Evolutionary conservation across 257 asterid species (phyloP).

Genomic region (Oldenlandia corymbosa): DNA sequence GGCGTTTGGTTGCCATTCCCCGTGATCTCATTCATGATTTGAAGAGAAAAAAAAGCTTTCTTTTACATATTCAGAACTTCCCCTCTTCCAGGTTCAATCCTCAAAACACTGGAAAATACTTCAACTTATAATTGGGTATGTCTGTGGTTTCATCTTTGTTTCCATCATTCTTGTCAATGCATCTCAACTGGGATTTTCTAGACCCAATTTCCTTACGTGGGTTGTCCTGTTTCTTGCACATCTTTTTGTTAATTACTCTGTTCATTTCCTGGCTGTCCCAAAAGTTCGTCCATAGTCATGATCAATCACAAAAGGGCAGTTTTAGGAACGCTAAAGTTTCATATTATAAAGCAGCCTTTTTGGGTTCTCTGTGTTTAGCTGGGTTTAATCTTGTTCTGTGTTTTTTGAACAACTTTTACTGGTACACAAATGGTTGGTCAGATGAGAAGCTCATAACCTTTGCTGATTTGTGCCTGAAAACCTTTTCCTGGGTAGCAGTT

Average conservation of each 20-base stretch:
- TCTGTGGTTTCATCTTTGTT: slow-evolving; percentile 22
- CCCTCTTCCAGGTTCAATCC: too few relatives aligned
- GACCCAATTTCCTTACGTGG: slow-evolving; percentile 47
- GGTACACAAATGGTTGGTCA: slow-evolving; percentile 62
- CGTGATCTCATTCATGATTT: too few relatives aligned
- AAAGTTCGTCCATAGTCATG: slow-evolving; percentile 17
- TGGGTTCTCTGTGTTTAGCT: slow-evolving; percentile 42
- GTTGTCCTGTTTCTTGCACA: slow-evolving; percentile 47
- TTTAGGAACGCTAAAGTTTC: slow-evolving; percentile 18
- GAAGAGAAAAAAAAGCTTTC: too few relatives aligned
- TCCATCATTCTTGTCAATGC: slow-evolving; percentile 11
- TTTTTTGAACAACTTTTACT: slow-evolving; percentile 46
- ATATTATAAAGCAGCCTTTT: slow-evolving; percentile 32
- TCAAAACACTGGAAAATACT: slow-evolving; percentile 12
- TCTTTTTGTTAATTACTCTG: slow-evolving; percentile 30
- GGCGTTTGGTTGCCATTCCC: too few relatives aligned
- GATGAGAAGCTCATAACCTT: slow-evolving; percentile 55
- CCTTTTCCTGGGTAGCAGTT: slow-evolving; percentile 53
- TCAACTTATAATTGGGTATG: slow-evolving; percentile 18
- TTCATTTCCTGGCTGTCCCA: slow-evolving; percentile 33
- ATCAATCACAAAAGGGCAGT: slow-evolving; percentile 19
- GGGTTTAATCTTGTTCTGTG: slow-evolving; percentile 44
- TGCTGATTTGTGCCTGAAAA: slow-evolving; percentile 50
- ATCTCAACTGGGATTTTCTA: slow-evolving; percentile 21
- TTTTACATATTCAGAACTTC: too few relatives aligned